Evolutionary conservation across 768 basidiomycete species (phyloP), one percentile per base, ranked within the genome.

Genomic region (Amanita pallidorosea): DNA sequence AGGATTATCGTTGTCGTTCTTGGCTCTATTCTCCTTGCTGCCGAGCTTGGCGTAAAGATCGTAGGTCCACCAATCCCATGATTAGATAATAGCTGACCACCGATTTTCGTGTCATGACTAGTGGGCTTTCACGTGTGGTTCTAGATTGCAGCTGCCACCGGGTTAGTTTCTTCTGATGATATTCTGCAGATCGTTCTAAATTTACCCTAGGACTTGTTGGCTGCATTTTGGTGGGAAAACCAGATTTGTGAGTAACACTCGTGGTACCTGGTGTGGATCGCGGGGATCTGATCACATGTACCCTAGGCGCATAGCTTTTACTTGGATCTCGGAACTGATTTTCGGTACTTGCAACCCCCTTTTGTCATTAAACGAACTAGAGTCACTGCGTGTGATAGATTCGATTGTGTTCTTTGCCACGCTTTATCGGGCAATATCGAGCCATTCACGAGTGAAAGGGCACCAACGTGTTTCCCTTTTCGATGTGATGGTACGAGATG

Each of bases 51-150:
- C 7, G 37, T 67, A 6, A 70, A 69, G 52, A 68, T 68, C 33
- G 69, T 70, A 47, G n/a, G 63, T 58, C 15, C 8, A 22, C 27
- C 22, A 35, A 23, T 35, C 5, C 11, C 17, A 29, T 23, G 15
- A 9, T 23, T 18, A 31, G 41, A n/a, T 51, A n/a, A 5, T 18
- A 20, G n/a, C 9, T 17, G 33, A 49, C 8, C 17, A 13, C 33
- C 31, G 11, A 31, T 34, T 46, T 33, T 15, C 23, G 15, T 23
- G 23, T 40, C 5, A 42, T 49, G 18, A 27, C 3, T 35, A 69
- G 68, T 69, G 66, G 65, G 64, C 67, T 18, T 68, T 69, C 35
- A 67, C 64, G 1, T 64, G 64, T 55, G 68, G 67, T 5, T 63
- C 58, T 6, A 61, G 60, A 29, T 53, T 69, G 9, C 45, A 55